Evolutionary conservation across 108 stramenopile genomes (phyloP).

Genomic region (Craspedostauros australis): DNA sequence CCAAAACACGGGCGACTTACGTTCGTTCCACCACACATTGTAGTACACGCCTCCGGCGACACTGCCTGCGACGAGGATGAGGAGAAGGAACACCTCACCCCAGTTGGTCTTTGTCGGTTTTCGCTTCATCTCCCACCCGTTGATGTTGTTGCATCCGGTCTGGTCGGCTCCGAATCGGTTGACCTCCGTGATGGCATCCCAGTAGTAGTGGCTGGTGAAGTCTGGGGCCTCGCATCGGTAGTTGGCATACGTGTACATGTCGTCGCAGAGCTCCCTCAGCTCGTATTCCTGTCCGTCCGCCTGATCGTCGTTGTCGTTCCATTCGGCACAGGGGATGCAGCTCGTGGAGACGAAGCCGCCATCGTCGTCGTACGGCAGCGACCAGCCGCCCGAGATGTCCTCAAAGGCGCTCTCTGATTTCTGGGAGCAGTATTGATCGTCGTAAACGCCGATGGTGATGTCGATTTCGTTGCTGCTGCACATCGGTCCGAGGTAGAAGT

Average conservation of each 20-base stretch:
- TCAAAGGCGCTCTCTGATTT: slow-evolving; percentile 11
- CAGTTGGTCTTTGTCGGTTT: not conserved
- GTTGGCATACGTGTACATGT: slow-evolving; percentile 13
- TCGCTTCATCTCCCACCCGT: not conserved
- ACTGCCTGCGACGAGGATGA: not conserved
- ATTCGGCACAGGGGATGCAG: slow-evolving; percentile 17
- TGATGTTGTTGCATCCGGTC: slow-evolving; percentile 21
- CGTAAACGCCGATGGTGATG: slow-evolving; percentile 20
- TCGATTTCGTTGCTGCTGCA: slow-evolving; percentile 23
- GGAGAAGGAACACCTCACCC: slow-evolving; percentile 4
- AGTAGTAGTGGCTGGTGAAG: slow-evolving; percentile 22
- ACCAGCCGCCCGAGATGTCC: slow-evolving; percentile 26
- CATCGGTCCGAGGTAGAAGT: slow-evolving; percentile 33
- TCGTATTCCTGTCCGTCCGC: slow-evolving; percentile 9
- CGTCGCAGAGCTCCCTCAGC: slow-evolving; percentile 18
- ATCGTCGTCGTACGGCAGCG: slow-evolving; percentile 21
- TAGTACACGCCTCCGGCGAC: slow-evolving; percentile 4
- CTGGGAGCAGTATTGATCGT: slow-evolving; percentile 21
- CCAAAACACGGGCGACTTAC: no score
- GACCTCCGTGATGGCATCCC: slow-evolving; percentile 22
- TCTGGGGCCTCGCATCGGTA: slow-evolving; percentile 16
- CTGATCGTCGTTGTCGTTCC: slow-evolving; percentile 18
- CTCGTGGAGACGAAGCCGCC: slow-evolving; percentile 30
- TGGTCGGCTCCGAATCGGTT: slow-evolving; percentile 23
- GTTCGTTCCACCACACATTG: slow-evolving; percentile 13